A percentile compares a stretch with the other conserved stretches of the same genome.
These are phyloP conservation scores for Ceratocystis ficicola DNA, from an alignment of 2,329 filamentous ascomycete genomes.

Conservation along the genomic window DNA sequence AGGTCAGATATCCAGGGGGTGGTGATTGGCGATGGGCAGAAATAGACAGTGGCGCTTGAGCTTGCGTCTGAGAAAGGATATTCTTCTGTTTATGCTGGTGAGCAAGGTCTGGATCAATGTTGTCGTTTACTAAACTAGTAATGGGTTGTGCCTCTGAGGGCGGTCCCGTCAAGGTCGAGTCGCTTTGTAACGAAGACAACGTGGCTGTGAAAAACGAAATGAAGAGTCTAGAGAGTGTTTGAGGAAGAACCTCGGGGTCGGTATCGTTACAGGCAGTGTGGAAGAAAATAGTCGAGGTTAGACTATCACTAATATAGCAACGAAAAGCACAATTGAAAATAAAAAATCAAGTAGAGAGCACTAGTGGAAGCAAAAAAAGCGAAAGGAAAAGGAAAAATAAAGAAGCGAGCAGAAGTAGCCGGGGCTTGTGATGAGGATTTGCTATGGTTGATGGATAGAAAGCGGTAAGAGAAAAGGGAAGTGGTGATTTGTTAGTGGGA, in stretches of 20 bases:
- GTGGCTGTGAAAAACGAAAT: slow-evolving; percentile 31
- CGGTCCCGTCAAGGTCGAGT: slow-evolving; percentile 16
- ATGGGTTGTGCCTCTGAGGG: slow-evolving; percentile 20
- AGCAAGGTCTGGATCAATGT: slow-evolving; percentile 9
- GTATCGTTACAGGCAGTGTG: not conserved
- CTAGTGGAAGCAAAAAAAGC: not conserved
- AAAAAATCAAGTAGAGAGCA: too few relatives aligned
- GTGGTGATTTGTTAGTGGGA: slow-evolving; percentile 14
- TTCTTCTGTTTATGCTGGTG: slow-evolving; percentile 14
- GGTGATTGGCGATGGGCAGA: slow-evolving; percentile 29
- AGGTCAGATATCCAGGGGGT: slow-evolving; percentile 48
- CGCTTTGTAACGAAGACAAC: slow-evolving; percentile 30
- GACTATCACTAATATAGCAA: too few relatives aligned
- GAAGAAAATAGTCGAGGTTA: too few relatives aligned
- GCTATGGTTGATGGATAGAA: not conserved
- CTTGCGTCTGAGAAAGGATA: slow-evolving; percentile 12
- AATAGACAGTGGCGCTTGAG: slow-evolving; percentile 16
- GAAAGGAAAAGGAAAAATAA: not conserved
- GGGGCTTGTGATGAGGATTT: not conserved
- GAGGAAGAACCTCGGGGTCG: not conserved
- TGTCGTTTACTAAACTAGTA: slow-evolving; percentile 6
- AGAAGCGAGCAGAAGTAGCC: not conserved
- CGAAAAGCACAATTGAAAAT: too few relatives aligned
- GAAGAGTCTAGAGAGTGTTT: slow-evolving; percentile 6
- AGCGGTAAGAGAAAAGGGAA: slow-evolving; percentile 7